A percentile compares a stretch with the other conserved stretches of the same genome.
phyloP scores from a whole-genome alignment of 2,329 filamentous ascomycete species.

The Ophiostoma ips region DNA sequence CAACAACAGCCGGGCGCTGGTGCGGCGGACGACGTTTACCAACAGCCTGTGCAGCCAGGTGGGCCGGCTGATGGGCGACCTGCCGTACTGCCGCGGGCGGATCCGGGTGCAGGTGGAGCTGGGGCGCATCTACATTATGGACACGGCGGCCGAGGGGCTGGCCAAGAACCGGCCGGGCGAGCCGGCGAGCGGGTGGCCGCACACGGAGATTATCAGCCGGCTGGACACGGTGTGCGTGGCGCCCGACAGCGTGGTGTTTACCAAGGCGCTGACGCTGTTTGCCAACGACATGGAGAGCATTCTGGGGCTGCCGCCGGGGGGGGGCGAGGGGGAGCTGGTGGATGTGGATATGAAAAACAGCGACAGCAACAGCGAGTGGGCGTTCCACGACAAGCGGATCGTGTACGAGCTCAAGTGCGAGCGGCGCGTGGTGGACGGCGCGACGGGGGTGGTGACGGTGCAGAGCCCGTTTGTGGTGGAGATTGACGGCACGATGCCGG shows the following conservation, averaged over 20 bases:
- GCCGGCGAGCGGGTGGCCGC: constrained; percentile 16
- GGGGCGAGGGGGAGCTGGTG: background rate
- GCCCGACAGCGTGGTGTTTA: constrained; percentile 16
- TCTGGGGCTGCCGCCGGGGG: background rate
- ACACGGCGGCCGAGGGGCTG: constrained; percentile 12
- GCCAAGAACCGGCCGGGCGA: constrained; percentile 15
- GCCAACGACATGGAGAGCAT: constrained; percentile 14
- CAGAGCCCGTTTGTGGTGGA: constrained; percentile 15
- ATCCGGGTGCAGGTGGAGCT: constrained; percentile 17
- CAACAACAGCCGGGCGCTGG: constrained; percentile 2
- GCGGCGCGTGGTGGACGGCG: background rate
- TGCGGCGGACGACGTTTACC: constrained; percentile 4
- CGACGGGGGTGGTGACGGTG: background rate
- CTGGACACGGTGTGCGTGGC: constrained; percentile 12
- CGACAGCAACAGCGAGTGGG: background rate
- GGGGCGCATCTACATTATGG: constrained; percentile 18
- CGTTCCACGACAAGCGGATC: constrained; percentile 10
- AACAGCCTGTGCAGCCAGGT: constrained; percentile 7
- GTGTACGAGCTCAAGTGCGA: constrained; percentile 16
- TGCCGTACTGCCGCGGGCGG: constrained; percentile 15
- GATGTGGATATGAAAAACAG: background rate
- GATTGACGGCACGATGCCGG: constrained; percentile 11
- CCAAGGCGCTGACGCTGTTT: constrained; percentile 18
- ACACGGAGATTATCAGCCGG: constrained; percentile 6
- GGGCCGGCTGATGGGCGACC: constrained; percentile 9